Percentiles rank a stretch among this genome's conserved stretches.
phyloP scores from a whole-genome alignment of 139 green algal species.

The Asterochloris sp. region DNA sequence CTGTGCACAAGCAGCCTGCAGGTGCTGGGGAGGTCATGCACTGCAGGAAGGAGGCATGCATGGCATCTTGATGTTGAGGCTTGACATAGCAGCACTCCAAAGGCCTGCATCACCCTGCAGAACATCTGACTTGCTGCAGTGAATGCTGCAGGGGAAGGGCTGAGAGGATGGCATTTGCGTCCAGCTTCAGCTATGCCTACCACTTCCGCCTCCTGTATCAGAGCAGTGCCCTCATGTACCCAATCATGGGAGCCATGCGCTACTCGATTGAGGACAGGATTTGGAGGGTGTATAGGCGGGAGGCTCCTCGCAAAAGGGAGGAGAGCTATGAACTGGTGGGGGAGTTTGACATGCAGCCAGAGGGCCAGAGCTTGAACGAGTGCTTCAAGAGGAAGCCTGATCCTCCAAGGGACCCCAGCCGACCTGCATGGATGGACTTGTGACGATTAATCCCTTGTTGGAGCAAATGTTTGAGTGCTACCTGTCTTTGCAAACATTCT shows the following conservation, averaged over 20 bases:
- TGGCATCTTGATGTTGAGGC: too few relatives aligned
- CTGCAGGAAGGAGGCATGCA: too few relatives aligned
- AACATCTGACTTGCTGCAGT: background rate
- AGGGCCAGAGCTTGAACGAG: background rate
- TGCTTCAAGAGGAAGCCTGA: constrained; percentile 2
- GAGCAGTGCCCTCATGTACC: constrained; percentile 40
- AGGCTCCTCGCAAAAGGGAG: constrained; percentile 29
- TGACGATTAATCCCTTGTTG: too few relatives aligned
- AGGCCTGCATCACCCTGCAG: too few relatives aligned
- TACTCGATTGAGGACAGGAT: constrained; percentile 10
- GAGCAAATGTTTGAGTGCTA: too few relatives aligned
- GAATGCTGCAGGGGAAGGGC: constrained; percentile 28
- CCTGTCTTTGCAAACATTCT: too few relatives aligned
- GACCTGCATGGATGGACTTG: too few relatives aligned
- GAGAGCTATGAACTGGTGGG: constrained; percentile 46
- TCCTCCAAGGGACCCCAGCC: too few relatives aligned
- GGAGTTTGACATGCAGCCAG: constrained; percentile 36
- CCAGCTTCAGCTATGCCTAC: constrained; percentile 43
- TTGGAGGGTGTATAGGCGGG: constrained; percentile 37
- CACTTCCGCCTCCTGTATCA: constrained; percentile 63
- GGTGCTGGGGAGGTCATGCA: too few relatives aligned
- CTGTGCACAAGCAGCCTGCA: too few relatives aligned
- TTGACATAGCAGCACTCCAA: too few relatives aligned
- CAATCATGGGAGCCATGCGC: constrained; percentile 61
- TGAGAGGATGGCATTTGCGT: constrained; percentile 45